These are phyloP conservation scores for Monotropa hypopitys DNA, from an alignment of 179 eudicot species.

Conservation along the genomic window DNA sequence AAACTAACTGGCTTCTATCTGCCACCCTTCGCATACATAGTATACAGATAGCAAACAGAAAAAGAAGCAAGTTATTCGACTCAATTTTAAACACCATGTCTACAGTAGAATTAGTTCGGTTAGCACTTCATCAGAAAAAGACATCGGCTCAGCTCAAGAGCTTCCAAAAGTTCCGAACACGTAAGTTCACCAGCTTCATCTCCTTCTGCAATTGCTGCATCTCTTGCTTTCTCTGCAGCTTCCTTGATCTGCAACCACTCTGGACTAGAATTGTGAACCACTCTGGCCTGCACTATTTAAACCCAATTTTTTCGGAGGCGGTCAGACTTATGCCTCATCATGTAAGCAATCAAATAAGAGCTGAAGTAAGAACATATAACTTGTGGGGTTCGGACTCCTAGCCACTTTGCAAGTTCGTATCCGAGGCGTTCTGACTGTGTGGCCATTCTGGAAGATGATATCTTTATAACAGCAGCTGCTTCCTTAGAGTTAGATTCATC, in stretches of 20 bases:
- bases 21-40: not conserved
- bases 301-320: not conserved
- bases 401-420: slow-evolving; percentile 95
- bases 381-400: slow-evolving; percentile 88
- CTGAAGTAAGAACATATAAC: slow-evolving; percentile 30
- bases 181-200: slow-evolving; percentile 89
- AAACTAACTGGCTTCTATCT: slow-evolving; percentile 1
- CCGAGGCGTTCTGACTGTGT: slow-evolving; percentile 98
- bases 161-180: slow-evolving; percentile 95
- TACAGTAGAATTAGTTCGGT: slow-evolving; percentile 5
- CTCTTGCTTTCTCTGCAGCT: slow-evolving; percentile 89
- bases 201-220: slow-evolving; percentile 46
- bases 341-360: not conserved
- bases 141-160: slow-evolving; percentile 98
- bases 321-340: slow-evolving; percentile 3
- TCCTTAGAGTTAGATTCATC: slow-evolving; percentile 47
- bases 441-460: slow-evolving; percentile 94
- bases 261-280: slow-evolving; percentile 62
- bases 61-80: slow-evolving; percentile 7
- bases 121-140: slow-evolving; percentile 70
- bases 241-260: slow-evolving; percentile 91
- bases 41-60: slow-evolving; percentile 3
- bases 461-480: slow-evolving; percentile 93
- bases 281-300: slow-evolving; percentile 59
- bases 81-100: not conserved